These are phyloP conservation scores for Lizonia empirigonia DNA, from an alignment of 2,329 filamentous ascomycete genomes.

Conservation along the genomic window DNA sequence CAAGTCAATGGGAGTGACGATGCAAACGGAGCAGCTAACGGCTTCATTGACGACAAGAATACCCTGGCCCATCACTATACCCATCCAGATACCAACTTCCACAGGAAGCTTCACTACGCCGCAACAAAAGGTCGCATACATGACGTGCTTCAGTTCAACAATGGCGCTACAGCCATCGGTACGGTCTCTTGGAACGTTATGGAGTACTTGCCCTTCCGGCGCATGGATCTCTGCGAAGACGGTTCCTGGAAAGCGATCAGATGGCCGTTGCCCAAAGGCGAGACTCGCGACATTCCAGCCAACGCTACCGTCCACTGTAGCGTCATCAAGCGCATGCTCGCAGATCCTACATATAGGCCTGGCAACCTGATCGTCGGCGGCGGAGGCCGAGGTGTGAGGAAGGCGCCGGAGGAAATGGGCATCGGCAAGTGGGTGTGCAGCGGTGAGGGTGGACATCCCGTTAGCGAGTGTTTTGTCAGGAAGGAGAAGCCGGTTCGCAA, in stretches of 20 bases:
- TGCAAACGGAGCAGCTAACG: not conserved
- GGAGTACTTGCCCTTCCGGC: slow-evolving; percentile 80
- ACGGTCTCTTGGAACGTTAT: slow-evolving; percentile 76
- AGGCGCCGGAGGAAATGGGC: slow-evolving; percentile 65
- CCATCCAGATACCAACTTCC: slow-evolving; percentile 53
- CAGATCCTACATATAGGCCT: slow-evolving; percentile 69
- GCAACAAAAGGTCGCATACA: slow-evolving; percentile 64
- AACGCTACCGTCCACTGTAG: slow-evolving; percentile 74
- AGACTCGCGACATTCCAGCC: slow-evolving; percentile 75
- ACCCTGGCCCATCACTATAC: slow-evolving; percentile 24
- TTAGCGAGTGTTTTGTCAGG: slow-evolving; percentile 71
- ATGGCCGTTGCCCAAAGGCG: slow-evolving; percentile 79
- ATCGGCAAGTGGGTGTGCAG: slow-evolving; percentile 75
- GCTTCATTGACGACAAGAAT: slow-evolving; percentile 25
- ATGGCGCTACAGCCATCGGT: slow-evolving; percentile 61
- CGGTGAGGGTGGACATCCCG: slow-evolving; percentile 67
- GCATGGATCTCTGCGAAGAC: slow-evolving; percentile 76
- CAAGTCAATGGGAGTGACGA: not conserved
- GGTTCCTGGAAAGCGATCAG: slow-evolving; percentile 80
- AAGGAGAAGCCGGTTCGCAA: slow-evolving; percentile 30
- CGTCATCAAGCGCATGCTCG: slow-evolving; percentile 73
- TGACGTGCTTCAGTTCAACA: slow-evolving; percentile 70
- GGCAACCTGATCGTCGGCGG: slow-evolving; percentile 82
- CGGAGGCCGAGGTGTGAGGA: slow-evolving; percentile 70
- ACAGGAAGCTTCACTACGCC: slow-evolving; percentile 63